These are phyloP conservation scores for Saccharomycopsis hybrid DNA, from an alignment of 1,139 yeast species.

Conservation along the genomic window DNA sequence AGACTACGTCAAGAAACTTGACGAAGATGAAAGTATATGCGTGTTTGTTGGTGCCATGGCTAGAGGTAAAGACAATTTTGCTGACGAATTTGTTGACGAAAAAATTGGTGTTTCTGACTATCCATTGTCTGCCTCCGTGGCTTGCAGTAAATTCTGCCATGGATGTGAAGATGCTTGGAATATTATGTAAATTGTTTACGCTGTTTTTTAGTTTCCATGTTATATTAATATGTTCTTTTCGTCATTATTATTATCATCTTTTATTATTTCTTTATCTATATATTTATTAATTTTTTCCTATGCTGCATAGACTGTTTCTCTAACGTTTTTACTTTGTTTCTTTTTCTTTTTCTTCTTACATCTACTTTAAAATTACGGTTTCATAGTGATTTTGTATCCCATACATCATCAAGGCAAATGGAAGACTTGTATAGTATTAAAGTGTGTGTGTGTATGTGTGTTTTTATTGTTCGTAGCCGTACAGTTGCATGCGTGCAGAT, in stretches of 20 bases:
- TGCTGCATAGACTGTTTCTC: too few relatives aligned
- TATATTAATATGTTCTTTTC: not conserved
- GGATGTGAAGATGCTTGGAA: constrained; percentile 99
- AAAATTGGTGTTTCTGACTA: constrained; percentile 93
- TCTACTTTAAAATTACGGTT: too few relatives aligned
- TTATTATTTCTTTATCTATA: not conserved
- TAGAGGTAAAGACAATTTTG: constrained; percentile 93
- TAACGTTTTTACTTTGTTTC: too few relatives aligned
- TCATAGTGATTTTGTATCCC: too few relatives aligned
- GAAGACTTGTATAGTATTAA: too few relatives aligned
- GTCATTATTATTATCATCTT: not conserved
- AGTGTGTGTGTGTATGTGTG: too few relatives aligned
- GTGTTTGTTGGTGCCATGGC: constrained; percentile 99
- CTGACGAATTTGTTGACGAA: constrained; percentile 95
- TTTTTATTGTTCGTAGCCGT: too few relatives aligned
- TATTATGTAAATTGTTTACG: constrained; percentile 39
- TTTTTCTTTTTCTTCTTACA: too few relatives aligned
- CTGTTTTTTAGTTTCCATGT: not conserved
- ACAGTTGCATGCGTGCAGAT: too few relatives aligned
- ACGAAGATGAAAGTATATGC: constrained; percentile 87
- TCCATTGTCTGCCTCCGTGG: constrained; percentile 95
- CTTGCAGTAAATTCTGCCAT: constrained; percentile 96
- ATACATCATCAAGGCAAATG: too few relatives aligned
- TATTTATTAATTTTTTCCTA: too few relatives aligned
- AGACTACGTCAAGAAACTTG: constrained; percentile 76